A percentile compares a stretch with the other conserved stretches of the same genome.
phyloP scores from a whole-genome alignment of 495 filamentous ascomycete species.

The Neurospora intermedia region DNA sequence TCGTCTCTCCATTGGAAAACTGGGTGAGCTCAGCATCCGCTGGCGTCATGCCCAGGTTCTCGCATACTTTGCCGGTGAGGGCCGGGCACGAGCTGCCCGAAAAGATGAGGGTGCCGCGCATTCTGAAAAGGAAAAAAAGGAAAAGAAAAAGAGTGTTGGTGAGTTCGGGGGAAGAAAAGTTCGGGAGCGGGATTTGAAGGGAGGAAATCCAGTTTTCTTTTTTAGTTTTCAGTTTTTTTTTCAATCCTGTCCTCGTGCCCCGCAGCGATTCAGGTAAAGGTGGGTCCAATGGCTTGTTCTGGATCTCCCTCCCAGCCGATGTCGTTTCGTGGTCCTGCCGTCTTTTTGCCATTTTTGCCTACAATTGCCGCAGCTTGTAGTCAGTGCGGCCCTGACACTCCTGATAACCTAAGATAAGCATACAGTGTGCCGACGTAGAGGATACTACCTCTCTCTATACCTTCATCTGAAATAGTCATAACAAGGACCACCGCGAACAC shows the following conservation, averaged over 20 bases:
- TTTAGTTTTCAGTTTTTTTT: conserved; percentile 1
- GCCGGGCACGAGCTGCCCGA: conserved; percentile 46
- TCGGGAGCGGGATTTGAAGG: conserved; percentile 4
- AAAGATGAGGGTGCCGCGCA: conserved; percentile 49
- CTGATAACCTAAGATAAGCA: neutral
- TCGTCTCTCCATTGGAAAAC: conserved; percentile 79
- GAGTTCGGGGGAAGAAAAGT: conserved; percentile 1
- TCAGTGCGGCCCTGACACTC: neutral
- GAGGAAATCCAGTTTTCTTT: neutral
- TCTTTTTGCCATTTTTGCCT: neutral
- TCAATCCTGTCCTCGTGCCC: neutral
- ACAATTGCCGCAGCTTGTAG: neutral
- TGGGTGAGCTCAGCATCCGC: conserved; percentile 48
- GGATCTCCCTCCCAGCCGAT: neutral
- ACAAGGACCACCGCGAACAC: neutral
- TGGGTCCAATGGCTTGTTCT: neutral
- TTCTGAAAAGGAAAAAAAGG: conserved; percentile 14
- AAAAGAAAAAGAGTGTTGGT: neutral
- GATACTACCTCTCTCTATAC: neutral
- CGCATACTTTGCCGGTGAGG: conserved; percentile 47
- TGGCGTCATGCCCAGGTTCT: conserved; percentile 46
- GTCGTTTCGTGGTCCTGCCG: neutral
- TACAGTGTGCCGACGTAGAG: neutral
- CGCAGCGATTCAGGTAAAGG: neutral
- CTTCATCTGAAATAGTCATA: neutral